Conservation (phyloP, 306 rosid species). For the Quercus berberidifolia region DNA sequence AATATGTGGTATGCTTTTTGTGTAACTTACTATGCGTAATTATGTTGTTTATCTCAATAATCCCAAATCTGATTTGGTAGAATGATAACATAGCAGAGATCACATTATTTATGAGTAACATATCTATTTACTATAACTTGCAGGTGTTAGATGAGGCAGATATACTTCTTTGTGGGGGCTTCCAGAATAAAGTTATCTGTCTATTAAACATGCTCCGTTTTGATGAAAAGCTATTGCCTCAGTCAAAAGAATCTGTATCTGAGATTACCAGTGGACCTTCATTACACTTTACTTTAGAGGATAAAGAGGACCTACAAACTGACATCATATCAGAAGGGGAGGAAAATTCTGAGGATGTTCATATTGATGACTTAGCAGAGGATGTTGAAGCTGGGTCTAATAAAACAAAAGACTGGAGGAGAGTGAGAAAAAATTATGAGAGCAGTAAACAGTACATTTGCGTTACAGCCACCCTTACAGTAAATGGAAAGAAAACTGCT, state of each 20-base stretch:
- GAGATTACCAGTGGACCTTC: slow-evolving; percentile 36
- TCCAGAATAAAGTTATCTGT: slow-evolving; percentile 79
- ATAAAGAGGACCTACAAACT: slow-evolving; percentile 41
- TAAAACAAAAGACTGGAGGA: slow-evolving; percentile 62
- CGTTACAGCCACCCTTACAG: slow-evolving; percentile 93
- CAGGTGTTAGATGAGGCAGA: too few relatives aligned
- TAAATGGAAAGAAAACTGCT: slow-evolving; percentile 92
- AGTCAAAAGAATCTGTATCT: slow-evolving; percentile 33
- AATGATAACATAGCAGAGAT: too few relatives aligned
- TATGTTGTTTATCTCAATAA: too few relatives aligned
- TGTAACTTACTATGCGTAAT: too few relatives aligned
- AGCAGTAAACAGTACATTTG: slow-evolving; percentile 89
- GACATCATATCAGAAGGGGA: slow-evolving; percentile 52
- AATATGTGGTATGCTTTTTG: too few relatives aligned
- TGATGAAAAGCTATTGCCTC: slow-evolving; percentile 75
- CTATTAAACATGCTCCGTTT: slow-evolving; percentile 72
- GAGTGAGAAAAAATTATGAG: slow-evolving; percentile 65
- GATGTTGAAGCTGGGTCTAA: slow-evolving; percentile 32
- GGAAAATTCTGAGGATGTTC: slow-evolving; percentile 31
- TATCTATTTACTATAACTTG: too few relatives aligned
- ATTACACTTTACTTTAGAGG: slow-evolving; percentile 36
- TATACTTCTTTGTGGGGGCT: slow-evolving; percentile 80
- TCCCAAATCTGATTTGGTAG: too few relatives aligned
- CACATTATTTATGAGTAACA: too few relatives aligned
- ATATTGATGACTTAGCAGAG: slow-evolving; percentile 6